phyloP scores from a whole-genome alignment of 352 stramenopile species.

The Globisporangium carolinianum region DNA sequence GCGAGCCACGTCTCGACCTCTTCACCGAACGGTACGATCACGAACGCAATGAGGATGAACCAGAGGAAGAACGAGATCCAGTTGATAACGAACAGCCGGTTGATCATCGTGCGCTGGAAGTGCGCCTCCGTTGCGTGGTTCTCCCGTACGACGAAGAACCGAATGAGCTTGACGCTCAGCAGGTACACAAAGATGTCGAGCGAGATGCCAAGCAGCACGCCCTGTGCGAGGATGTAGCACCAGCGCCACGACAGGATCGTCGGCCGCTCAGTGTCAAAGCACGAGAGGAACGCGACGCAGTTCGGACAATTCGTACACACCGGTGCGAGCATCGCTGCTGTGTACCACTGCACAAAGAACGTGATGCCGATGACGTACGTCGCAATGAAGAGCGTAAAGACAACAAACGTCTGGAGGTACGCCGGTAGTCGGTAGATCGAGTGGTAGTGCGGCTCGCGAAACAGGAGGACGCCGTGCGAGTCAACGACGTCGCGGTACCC shows the following conservation, averaged over 20 bases:
- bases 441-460: constrained; percentile 83
- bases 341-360: constrained; percentile 87
- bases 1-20: constrained; percentile 76
- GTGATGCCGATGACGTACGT: constrained; percentile 76
- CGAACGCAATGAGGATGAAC: constrained; percentile 86
- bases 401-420: constrained; percentile 75
- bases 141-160: constrained; percentile 76
- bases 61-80: constrained; percentile 89
- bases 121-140: constrained; percentile 79
- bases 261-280: constrained; percentile 71
- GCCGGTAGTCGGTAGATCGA: constrained; percentile 64
- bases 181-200: constrained; percentile 83
- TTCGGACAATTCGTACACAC: constrained; percentile 69
- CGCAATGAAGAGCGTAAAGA: constrained; percentile 72
- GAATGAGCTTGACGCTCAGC: constrained; percentile 76
- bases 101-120: constrained; percentile 82
- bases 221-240: constrained; percentile 81
- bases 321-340: constrained; percentile 79
- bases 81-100: constrained; percentile 82
- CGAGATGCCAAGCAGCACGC: constrained; percentile 74
- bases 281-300: constrained; percentile 71
- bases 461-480: constrained; percentile 58
- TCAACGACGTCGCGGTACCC: constrained; percentile 75
- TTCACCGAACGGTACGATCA: constrained; percentile 81
- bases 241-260: constrained; percentile 70